Percentiles rank a stretch among this genome's conserved stretches.
These are phyloP conservation scores for Hymenoscyphus fructigenus DNA, from an alignment of 2,329 filamentous ascomycete species.

Conservation along the genomic window DNA sequence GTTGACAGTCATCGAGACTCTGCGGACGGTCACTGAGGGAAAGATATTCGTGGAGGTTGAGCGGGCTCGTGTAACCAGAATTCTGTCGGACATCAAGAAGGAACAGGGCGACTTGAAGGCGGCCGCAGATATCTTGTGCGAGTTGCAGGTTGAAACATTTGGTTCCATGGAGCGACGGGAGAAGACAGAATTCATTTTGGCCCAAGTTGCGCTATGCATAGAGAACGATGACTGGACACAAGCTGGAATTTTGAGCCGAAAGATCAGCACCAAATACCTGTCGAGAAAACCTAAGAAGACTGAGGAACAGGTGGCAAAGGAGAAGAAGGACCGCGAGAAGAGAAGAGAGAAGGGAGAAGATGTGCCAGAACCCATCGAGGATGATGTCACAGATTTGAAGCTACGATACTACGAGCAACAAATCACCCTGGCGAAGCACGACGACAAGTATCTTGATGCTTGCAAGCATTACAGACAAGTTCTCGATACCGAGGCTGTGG, in stretches of 20 bases:
- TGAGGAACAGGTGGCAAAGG: constrained; percentile 84
- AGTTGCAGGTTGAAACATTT: constrained; percentile 98
- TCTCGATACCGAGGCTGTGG: constrained; percentile 90
- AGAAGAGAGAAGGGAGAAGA: constrained; percentile 78
- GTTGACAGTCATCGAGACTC: constrained; percentile 87
- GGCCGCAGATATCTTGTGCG: constrained; percentile 90
- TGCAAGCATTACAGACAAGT: constrained; percentile 99
- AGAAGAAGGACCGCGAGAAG: constrained; percentile 84
- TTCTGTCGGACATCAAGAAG: constrained; percentile 97
- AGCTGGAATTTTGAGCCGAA: constrained; percentile 87
- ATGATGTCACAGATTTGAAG: constrained; percentile 96
- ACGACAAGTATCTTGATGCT: constrained; percentile 93
- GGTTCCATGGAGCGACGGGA: constrained; percentile 96
- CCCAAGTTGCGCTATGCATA: constrained; percentile 93
- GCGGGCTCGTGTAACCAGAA: constrained; percentile 89
- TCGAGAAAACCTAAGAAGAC: constrained; percentile 88
- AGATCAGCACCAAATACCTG: constrained; percentile 95
- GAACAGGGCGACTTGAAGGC: constrained; percentile 87
- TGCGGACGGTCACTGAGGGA: constrained; percentile 95
- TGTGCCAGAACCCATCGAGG: constrained; percentile 72
- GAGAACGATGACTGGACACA: constrained; percentile 96
- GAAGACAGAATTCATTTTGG: constrained; percentile 98
- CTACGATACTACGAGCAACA: constrained; percentile 96
- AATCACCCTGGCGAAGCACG: constrained; percentile 92
- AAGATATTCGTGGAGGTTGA: constrained; percentile 99